Conservation (phyloP, 1,139 yeast genomes). For the Yamadazyma jaroonii region DNA sequence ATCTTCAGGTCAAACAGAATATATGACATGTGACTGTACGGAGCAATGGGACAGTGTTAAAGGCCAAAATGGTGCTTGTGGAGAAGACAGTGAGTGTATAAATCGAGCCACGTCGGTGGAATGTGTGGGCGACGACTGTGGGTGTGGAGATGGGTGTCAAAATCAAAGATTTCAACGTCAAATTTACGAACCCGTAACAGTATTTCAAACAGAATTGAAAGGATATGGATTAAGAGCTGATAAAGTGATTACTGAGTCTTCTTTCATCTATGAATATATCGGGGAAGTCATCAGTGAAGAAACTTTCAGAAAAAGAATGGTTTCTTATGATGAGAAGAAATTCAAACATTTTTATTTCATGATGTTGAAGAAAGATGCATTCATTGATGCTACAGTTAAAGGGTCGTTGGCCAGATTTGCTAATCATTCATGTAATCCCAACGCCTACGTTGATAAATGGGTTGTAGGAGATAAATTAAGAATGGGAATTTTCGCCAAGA, state of each 20-base stretch:
- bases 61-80: slow-evolving; percentile 67
- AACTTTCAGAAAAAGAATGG: slow-evolving; percentile 69
- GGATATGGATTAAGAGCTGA: slow-evolving; percentile 89
- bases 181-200: slow-evolving; percentile 70
- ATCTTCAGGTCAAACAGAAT: slow-evolving; percentile 62
- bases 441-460: slow-evolving; percentile 96
- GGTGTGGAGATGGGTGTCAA: slow-evolving; percentile 77
- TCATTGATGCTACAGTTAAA: slow-evolving; percentile 87
- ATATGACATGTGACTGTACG: slow-evolving; percentile 88
- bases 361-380: slow-evolving; percentile 94
- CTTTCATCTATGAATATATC: slow-evolving; percentile 84
- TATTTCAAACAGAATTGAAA: slow-evolving; percentile 76
- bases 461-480: slow-evolving; percentile 85
- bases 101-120: slow-evolving; percentile 90
- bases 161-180: slow-evolving; percentile 84
- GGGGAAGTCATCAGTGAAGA: slow-evolving; percentile 90
- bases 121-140: slow-evolving; percentile 70
- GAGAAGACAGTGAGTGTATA: slow-evolving; percentile 83
- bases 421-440: slow-evolving; percentile 93
- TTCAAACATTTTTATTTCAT: slow-evolving; percentile 89
- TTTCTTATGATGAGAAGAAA: slow-evolving; percentile 66
- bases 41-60: slow-evolving; percentile 41
- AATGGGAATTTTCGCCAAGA: slow-evolving; percentile 93
- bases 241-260: slow-evolving; percentile 51
- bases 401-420: slow-evolving; percentile 90